Base-by-base conservation (phyloP, 768 basidiomycete genomes). In the Leccinum uliginosum region DNA sequence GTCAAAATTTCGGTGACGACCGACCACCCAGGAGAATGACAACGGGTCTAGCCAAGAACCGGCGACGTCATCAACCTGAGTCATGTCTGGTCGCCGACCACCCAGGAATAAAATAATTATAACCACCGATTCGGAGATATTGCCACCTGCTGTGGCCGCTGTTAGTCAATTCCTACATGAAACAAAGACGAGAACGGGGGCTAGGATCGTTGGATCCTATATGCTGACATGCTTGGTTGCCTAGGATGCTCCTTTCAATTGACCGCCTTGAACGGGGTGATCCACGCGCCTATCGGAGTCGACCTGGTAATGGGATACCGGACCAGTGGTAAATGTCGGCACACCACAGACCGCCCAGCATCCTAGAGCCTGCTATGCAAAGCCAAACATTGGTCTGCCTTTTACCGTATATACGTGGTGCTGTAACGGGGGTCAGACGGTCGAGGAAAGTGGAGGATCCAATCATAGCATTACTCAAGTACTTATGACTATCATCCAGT, bases 381-480 rank as follows among this genome's bases (percentile, higher is more conserved):
- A 32, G 30, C 47, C 26, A 45, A 21, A 10, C n/a, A 12, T 49
- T 34, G 51, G 26, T 21, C 55, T 47, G 35, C 23, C 14, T 27
- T 46, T 40, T 51, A 59, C 38, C 50, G 51, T 48, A 54, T 43
- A 40, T 58, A 47, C 21, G 50, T 51, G 53, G 32, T 23, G 52
- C 35, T 44, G 32, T 12, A 51, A 50, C 21, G 23, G 23, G 21
- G 4, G 17, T 29, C 29, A 23, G 58, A 55, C 29, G 19, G 21
- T 10, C 30, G n/a, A 12, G 48, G 14, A 47, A 45, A 29, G 46
- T 17, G 47, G 29, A 50, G 40, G 43, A 59, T 47, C 53, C 58
- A 44, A 15, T 56, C 55, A 61, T 50, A 57, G 59, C 27, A 53
- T 53, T 52, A 30, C 50, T 50, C 53, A 46, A 51, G 43, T 57